Evolutionary conservation across 148 eudicot genomes (phyloP), one percentile per base, ranked within the genome.

Genomic region (Hydrangea macrophylla): DNA sequence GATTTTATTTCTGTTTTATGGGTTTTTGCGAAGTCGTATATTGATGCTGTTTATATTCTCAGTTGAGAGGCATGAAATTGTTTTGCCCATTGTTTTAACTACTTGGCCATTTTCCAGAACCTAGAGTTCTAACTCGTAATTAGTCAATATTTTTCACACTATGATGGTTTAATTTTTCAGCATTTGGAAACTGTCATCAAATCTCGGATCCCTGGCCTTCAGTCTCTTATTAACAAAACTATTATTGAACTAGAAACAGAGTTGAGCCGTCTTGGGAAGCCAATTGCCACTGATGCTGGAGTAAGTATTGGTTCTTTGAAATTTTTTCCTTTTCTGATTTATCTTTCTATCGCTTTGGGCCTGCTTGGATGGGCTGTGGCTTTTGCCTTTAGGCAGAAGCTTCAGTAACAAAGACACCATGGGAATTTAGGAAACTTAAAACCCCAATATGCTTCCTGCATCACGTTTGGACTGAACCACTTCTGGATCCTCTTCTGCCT

Each of bases 191-290:
- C 79, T 64, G 99, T 90, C 67, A 94, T 94, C 85, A 94, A 94
- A 80, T 90, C 99, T 67, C 91, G 97, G 30, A 94, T 94, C 63
- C 99, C 99, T 25, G 89, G 93, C 66, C 97, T 94, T 75, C 99
- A 94, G 70, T 94, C 99, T 65, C 90, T 94, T 35, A 94, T 94
- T 53, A 82, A 76, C 84, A 94, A 94, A 79, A 90, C 97, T 33
- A 88, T 90, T 28, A 80, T 85, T 74, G 99, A 94, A 63, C 81
- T 94, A 36, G 99, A 94, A 81, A 62, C 97, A 56, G 99, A 94
- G 83, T 76, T 90, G 88, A 90, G 89, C 80, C 90, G 97, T 69
- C 91, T 94, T 56, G 99, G 99, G 58, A 91, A 81, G 85, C 90
- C 97, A 35, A 81, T 94, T 72, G 96, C 99, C 26, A 76, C 90